Evolutionary conservation across 2,329 filamentous ascomycete genomes (phyloP).

Genomic region (Colletotrichum musae): DNA sequence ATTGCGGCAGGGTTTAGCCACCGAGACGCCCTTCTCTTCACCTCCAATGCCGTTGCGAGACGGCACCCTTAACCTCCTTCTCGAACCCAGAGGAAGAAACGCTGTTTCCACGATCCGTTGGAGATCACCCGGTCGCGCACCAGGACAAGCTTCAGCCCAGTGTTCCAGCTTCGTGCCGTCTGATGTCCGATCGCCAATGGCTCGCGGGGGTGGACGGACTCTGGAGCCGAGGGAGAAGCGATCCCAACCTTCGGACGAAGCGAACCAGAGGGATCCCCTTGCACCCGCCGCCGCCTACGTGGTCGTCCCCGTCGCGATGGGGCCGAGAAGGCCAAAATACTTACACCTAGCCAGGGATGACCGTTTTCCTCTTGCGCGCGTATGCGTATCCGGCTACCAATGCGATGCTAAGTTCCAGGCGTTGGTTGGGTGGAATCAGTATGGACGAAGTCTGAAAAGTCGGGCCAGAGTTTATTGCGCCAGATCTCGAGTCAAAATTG

Average conservation of each 20-base stretch:
- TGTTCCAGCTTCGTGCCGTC: constrained; percentile 39
- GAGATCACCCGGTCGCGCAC: constrained; percentile 11
- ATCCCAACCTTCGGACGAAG: constrained; percentile 35
- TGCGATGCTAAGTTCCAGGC: background rate
- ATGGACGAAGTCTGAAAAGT: constrained; percentile 24
- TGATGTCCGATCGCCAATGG: constrained; percentile 33
- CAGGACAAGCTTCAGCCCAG: constrained; percentile 32
- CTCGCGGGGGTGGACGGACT: constrained; percentile 20
- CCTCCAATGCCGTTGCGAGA: background rate
- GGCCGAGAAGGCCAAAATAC: no score
- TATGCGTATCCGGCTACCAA: background rate
- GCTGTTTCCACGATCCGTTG: background rate
- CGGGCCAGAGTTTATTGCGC: constrained; percentile 11
- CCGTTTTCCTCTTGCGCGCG: background rate
- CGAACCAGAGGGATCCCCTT: constrained; percentile 14
- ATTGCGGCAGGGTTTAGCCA: background rate
- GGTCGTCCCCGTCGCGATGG: background rate
- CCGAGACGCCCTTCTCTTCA: background rate
- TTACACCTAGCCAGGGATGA: no score
- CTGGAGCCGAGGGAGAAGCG: constrained; percentile 17
- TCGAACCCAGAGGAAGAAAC: background rate
- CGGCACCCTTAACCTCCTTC: background rate
- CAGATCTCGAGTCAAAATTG: constrained; percentile 19
- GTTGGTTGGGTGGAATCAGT: background rate
- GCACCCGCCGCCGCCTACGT: background rate